Percentiles rank a stretch among this genome's conserved stretches.
These are phyloP conservation scores for Fusarium nygamai DNA, from an alignment of 2,329 filamentous ascomycete species.

Conservation along the genomic window DNA sequence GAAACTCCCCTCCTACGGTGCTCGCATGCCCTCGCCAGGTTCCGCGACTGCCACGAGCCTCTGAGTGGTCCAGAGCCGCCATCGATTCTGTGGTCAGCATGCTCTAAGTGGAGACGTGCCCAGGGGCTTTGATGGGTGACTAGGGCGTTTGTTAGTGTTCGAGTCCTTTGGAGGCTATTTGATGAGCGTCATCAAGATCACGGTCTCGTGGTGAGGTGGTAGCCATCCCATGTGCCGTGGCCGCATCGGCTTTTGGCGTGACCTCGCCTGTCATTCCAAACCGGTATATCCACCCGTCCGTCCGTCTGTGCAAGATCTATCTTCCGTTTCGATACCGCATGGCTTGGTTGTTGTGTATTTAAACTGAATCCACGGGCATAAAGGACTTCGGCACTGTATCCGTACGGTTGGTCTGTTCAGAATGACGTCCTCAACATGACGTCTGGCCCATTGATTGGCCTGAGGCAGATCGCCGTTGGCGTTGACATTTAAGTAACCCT, in stretches of 20 bases:
- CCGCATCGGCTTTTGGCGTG: constrained; percentile 28
- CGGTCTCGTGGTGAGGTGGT: constrained; percentile 2
- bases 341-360: constrained; percentile 6
- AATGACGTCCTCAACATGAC: constrained; percentile 43
- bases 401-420: constrained; percentile 13
- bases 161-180: constrained; percentile 17
- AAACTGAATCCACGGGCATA: constrained; percentile 27
- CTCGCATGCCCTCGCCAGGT: constrained; percentile 20
- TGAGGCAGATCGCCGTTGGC: constrained; percentile 32
- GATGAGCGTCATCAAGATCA: constrained; percentile 22
- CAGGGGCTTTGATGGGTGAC: constrained; percentile 25
- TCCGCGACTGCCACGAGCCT: constrained; percentile 21
- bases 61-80: constrained; percentile 33
- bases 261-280: constrained; percentile 23
- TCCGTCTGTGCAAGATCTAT: constrained; percentile 18
- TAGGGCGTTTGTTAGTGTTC: constrained; percentile 6
- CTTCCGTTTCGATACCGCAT: constrained; percentile 3
- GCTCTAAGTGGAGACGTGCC: constrained; percentile 14
- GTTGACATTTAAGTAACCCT: constrained; percentile 38
- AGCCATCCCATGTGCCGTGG: constrained; percentile 22
- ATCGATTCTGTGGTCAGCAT: constrained; percentile 26
- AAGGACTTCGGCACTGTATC: constrained; percentile 13
- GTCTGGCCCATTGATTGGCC: constrained; percentile 30
- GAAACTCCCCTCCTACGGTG: constrained; percentile 23
- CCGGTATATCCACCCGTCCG: constrained; percentile 19